Base-by-base conservation (phyloP, 495 filamentous ascomycete genomes). In the Bacidia gigantensis region DNA sequence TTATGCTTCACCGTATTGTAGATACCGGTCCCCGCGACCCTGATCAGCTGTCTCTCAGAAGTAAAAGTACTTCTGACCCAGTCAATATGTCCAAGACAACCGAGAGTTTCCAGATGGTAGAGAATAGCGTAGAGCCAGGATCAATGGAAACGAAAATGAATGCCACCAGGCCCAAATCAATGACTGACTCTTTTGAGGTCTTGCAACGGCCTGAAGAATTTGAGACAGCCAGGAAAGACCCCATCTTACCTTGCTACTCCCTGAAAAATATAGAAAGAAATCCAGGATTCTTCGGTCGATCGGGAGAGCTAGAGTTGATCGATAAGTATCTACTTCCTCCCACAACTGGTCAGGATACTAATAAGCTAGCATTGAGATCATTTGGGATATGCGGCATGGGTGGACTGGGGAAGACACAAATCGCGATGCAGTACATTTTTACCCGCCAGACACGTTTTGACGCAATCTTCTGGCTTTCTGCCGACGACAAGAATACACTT, bases 321-420 rank as follows among this genome's bases (percentile, higher is more conserved):
- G 29, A 14, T 14, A 14, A 35, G 5, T 5, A 5, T 7, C 14
- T 35, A 14, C 14, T 35, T 5, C 29, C 29, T 7, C 29, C 29
- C 5, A 14, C 5, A 35, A 35, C 29, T 14, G 14, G 14, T 5
- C 5, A 7, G 7, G 14, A 7, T 5, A 7, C 29, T 35, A 14
- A 35, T 5, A 35, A 35, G 5, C 7, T 7, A 14, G 29, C 7
- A 7, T 14, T 35, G 29, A 35, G 14, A 35, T 14, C 5, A 35
- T 63, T 68, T 53, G 66, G 58, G 11, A 51, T 71, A 9, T 67
- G 61, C 49, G 67, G 65, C 11, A 51, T 67, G 26, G 68, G 70
- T 0, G 69, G 69, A 0, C 59, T 72, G 24, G 68, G 70, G 12
- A 72, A 72, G 52, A 70, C 68, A 49, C 52, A 64, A 52, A 63